Base-by-base conservation (phyloP, 2,329 filamentous ascomycete species). In the Purpureocillium lavendulum region DNA sequence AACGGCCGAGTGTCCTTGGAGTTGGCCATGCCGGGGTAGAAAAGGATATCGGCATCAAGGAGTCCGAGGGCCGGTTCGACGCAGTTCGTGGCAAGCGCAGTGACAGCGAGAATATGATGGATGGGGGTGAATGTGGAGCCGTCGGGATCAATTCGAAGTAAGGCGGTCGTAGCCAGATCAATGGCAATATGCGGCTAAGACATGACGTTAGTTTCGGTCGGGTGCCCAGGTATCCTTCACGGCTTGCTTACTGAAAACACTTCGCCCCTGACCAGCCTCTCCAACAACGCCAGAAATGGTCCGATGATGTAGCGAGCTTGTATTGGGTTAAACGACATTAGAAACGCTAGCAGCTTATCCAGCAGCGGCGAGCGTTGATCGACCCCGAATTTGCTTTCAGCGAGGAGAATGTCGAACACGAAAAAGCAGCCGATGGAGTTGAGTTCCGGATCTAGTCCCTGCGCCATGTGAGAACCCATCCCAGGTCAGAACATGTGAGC, bases 121-220 rank as follows among this genome's bases (percentile, higher is more conserved):
- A 68, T 69, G 4, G 72, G 72, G 4, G 82, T 87, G 49, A 87
- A 77, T 38, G 82, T 74, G 36, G 73, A 73, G 21, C 73, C 77
- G 11, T 71, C 71, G 2, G 82, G 80, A 47, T 89, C 83, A 41
- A 89, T 64, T 39, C 73, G 73, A 11, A 80, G 61, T 46, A 89
- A 70, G 4, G 79, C 80, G 2, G 56, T 57, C 7, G 69, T 57
- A 7, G 75, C 55, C 8, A 65, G 50, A 21, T 70, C 61, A 11
- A 72, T 62, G 0, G 71, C 64, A 36, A 73, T 56, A 1, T 59
- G 56, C 13, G 71, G 60, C 74, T 77, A 30, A 8, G 10, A 5
- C 7, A 24, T 21, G 15, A 26, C 10, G 29, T 41, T 18, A 44
- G 44, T 30, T 46, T 41, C 46, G 24, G 10, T 10, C 6, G 21